phyloP scores from a whole-genome alignment of 257 asterid species.

The Solanum bulbocastanum region DNA sequence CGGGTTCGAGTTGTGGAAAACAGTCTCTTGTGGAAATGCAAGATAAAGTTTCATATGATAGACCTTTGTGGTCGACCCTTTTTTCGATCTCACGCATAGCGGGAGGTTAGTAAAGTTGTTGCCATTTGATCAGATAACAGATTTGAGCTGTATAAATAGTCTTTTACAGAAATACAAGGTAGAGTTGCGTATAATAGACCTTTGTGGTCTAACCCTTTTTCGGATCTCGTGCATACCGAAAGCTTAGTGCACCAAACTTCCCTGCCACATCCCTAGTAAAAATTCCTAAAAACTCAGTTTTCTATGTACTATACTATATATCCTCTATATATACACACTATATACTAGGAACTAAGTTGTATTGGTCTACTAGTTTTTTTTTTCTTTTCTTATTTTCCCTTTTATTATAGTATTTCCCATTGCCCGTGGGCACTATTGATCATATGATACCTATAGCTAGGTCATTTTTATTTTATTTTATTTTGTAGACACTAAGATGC shows the following conservation, averaged over 20 bases:
- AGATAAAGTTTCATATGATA: no score
- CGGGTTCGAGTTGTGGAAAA: no score
- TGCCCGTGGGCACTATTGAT: neutral
- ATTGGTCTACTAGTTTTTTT: neutral
- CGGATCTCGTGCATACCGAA: neutral
- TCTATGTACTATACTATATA: neutral
- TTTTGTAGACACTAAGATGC: neutral
- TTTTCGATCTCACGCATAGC: no score
- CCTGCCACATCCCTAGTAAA: neutral
- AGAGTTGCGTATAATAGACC: neutral
- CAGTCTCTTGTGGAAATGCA: no score
- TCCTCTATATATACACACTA: neutral
- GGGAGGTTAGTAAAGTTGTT: no score
- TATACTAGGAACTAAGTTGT: neutral
- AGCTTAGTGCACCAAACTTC: neutral
- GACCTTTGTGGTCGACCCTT: no score
- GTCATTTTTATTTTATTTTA: neutral
- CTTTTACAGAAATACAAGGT: no score
- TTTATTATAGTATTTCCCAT: neutral
- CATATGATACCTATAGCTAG: neutral
- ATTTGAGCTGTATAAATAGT: no score
- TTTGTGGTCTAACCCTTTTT: neutral
- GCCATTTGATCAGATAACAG: no score
- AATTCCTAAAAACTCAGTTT: constrained; percentile 3
- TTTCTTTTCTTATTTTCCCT: neutral